A percentile compares a stretch with the other conserved stretches of the same genome.
These are phyloP conservation scores for Trametes versicolor DNA, from an alignment of 1,284 basidiomycete genomes.

Conservation along the genomic window DNA sequence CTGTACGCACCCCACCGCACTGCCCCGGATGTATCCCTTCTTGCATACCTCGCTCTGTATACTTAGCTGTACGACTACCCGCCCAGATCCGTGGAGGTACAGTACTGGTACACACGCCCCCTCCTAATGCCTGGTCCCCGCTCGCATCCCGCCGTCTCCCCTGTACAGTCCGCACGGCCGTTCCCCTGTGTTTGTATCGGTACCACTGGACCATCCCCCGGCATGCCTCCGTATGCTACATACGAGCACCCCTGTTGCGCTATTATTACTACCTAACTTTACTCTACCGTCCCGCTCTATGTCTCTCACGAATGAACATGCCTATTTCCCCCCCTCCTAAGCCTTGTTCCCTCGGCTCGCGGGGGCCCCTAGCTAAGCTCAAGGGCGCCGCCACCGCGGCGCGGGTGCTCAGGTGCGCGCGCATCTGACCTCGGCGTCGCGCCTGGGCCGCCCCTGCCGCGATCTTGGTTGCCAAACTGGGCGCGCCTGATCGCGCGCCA, in stretches of 20 bases:
- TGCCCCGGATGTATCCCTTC: conserved; percentile 21
- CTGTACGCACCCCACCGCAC: conserved; percentile 2
- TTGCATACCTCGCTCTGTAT: conserved; percentile 21
- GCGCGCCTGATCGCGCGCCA: conserved; percentile 14
- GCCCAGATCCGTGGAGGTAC: conserved; percentile 10
- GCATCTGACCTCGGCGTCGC: conserved; percentile 28
- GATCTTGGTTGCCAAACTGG: conserved; percentile 21
- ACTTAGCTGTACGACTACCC: conserved; percentile 10
- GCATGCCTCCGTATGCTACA: conserved; percentile 10
- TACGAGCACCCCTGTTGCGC: not conserved
- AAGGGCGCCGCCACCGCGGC: not conserved
- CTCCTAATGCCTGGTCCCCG: not conserved
- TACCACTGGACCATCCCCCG: conserved; percentile 7
- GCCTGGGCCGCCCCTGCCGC: conserved; percentile 22
- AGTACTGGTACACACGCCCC: conserved; percentile 9
- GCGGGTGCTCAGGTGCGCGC: conserved; percentile 8
- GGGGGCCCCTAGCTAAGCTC: not conserved
- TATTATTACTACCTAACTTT: not conserved
- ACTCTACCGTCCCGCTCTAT: not conserved
- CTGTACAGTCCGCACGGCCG: conserved; percentile 11
- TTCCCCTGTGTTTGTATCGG: conserved; percentile 16
- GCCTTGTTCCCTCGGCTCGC: not conserved
- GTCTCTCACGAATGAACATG: not conserved
- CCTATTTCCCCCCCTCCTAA: not conserved
- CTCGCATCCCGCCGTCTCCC: not conserved